Evolutionary conservation across 2,329 filamentous ascomycete genomes (phyloP), one percentile per base, ranked within the genome.

Genomic region (Xylariaceae sp.): DNA sequence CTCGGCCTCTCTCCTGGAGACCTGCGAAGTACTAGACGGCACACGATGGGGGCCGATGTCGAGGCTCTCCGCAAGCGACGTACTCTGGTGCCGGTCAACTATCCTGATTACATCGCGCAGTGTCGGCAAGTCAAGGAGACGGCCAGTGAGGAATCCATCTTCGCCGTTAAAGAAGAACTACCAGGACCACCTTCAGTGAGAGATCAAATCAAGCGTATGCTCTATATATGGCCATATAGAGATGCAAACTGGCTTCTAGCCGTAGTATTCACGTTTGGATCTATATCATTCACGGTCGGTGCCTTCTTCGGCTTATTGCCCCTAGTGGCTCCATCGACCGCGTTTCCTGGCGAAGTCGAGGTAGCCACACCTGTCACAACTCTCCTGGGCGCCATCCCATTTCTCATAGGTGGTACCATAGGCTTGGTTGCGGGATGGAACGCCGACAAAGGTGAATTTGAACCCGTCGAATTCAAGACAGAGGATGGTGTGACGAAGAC

Each of bases 261-360:
- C 18, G 20, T 61, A 10, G 63, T 71, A 47, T 74, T 70, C 7
- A 55, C 60, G 20, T 3, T 56, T 12, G 61, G 55, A 3, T 59
- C 53, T 5, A n/a, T 56, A n/a, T 23, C 50, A 19, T 61, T 61
- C 43, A 45, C 44, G 20, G 14, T 56, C 44, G 23, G 56, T 43
- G 44, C 48, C 47, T 37, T 44, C 19, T 48, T 60, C 40, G 19
- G 20, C 20, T 29, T 56, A 18, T 37, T 50, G 20, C 42, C 46
- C 18, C 19, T 37, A 4, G n/a, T 54, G 3, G 21, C 23, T 26
- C 54, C 54, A 9, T n/a, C 9, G 18, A 48, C 50, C 18, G 0
- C 43, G 1, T 52, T 59, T 23, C 40, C 26, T 7, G 20, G 20
- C 26, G 29, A 54, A 37, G 16, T 44, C 45, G 40, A 44, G 26